phyloP scores from a whole-genome alignment of 495 filamentous ascomycete genomes.

The Hypoxylon fuscum region DNA sequence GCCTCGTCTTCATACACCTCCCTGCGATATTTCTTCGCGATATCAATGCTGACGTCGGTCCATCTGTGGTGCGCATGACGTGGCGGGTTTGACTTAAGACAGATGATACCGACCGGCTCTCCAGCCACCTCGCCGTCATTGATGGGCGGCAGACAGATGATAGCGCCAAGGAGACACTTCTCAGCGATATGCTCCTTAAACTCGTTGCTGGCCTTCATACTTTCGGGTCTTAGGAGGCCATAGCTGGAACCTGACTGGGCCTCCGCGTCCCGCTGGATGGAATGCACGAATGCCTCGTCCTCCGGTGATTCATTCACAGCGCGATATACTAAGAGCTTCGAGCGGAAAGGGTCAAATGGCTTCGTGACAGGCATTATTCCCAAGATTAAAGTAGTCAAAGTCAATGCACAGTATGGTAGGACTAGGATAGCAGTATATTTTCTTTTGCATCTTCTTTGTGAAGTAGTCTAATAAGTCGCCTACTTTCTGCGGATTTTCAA shows the following conservation, averaged over 20 bases:
- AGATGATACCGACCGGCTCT: constrained; percentile 41
- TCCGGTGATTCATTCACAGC: constrained; percentile 44
- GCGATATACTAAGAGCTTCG: constrained; percentile 48
- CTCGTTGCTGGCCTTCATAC: constrained; percentile 16
- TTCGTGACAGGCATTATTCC: constrained; percentile 8
- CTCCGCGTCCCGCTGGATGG: constrained; percentile 39
- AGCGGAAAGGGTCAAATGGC: constrained; percentile 41
- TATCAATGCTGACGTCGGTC: constrained; percentile 53
- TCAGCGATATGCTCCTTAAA: constrained; percentile 40
- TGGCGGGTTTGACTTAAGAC: constrained; percentile 28
- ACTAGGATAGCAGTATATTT: too few relatives aligned
- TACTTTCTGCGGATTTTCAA: neutral
- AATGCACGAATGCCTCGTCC: constrained; percentile 45
- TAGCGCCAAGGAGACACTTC: constrained; percentile 47
- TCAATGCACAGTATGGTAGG: too few relatives aligned
- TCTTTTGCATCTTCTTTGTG: too few relatives aligned
- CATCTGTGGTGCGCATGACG: constrained; percentile 51
- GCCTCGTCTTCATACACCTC: constrained; percentile 65
- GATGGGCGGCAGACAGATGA: constrained; percentile 49
- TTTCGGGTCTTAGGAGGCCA: constrained; percentile 37
- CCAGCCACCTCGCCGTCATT: constrained; percentile 17
- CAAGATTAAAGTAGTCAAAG: neutral
- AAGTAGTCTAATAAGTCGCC: neutral
- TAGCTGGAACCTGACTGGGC: constrained; percentile 38
- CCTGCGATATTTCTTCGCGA: constrained; percentile 49